phyloP scores from a whole-genome alignment of 768 basidiomycete genomes.

The Tubosaeta sp. region DNA sequence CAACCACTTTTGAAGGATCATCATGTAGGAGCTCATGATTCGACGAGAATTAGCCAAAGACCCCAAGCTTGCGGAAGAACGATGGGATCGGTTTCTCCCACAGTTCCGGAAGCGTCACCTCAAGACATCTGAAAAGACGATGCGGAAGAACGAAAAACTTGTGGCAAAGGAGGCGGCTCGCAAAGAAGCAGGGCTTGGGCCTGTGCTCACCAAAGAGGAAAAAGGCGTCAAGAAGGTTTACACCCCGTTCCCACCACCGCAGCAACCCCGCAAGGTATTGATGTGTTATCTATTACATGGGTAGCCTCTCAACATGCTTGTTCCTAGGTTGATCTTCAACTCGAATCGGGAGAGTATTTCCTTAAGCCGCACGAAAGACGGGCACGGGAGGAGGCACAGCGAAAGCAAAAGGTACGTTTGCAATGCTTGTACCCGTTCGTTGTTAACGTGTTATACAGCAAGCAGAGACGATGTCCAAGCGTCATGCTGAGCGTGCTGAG shows the following conservation, averaged over 20 bases:
- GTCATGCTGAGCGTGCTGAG: slow-evolving; percentile 77
- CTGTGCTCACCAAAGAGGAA: slow-evolving; percentile 35
- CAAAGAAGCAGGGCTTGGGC: slow-evolving; percentile 59
- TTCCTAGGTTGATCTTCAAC: slow-evolving; percentile 78
- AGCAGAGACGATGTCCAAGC: slow-evolving; percentile 66
- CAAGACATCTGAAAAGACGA: slow-evolving; percentile 91
- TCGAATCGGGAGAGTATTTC: slow-evolving; percentile 98
- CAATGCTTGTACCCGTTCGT: not conserved
- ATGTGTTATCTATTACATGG: not conserved
- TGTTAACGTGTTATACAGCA: slow-evolving; percentile 47
- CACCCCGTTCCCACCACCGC: slow-evolving; percentile 98
- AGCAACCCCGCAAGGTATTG: slow-evolving; percentile 83
- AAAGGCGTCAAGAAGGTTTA: slow-evolving; percentile 83
- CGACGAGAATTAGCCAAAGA: slow-evolving; percentile 97
- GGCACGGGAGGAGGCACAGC: slow-evolving; percentile 60
- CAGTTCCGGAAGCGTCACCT: slow-evolving; percentile 92
- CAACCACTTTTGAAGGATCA: not conserved
- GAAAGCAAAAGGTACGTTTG: slow-evolving; percentile 60
- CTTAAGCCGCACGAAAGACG: slow-evolving; percentile 89
- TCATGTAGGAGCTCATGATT: slow-evolving; percentile 89
- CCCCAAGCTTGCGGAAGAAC: slow-evolving; percentile 88
- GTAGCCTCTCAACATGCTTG: slow-evolving; percentile 5
- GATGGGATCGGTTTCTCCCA: slow-evolving; percentile 97
- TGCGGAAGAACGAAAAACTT: slow-evolving; percentile 76
- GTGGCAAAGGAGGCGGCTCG: slow-evolving; percentile 59